Evolutionary conservation across 1,284 basidiomycete species (phyloP), one percentile per base, ranked within the genome.

Genomic region (Tilletiopsis washingtonensis): DNA sequence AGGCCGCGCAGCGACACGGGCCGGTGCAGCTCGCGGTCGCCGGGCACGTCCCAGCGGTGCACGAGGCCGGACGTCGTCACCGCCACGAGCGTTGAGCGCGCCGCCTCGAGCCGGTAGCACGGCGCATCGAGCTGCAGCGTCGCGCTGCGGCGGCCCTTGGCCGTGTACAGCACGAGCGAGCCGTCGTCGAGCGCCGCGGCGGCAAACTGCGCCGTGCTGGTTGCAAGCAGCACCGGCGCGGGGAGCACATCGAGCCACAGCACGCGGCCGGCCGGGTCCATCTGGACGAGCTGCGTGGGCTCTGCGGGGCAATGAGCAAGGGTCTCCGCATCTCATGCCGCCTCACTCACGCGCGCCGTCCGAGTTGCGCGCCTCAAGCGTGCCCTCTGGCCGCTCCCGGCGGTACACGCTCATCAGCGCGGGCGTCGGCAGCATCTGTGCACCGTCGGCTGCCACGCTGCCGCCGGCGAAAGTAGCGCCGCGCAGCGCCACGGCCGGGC

Each of bases 161-260:
- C 20, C 40, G 66, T 53, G 38, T 72, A 71, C 45, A 68, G 55
- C 15, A 64, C 23, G 19, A 72, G 32, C 2, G 57, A 57, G n/a
- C 57, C 47, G 37, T 70, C 64, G 14, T 56, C 50, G 19, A 67
- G 50, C 2, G 59, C 57, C 0, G 60, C 84, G 2, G 87, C 90
- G 56, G 83, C 83, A 69, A 89, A 89, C 2, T 68, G 67, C 2
- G 74, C 68, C 0, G 86, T 85, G 0, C 82, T 82, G 1, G 82
- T 82, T 26, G 88, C 71, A 0, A 79, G 76, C 4, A 91, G 70
- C 4, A 82, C 81, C 5, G 84, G 82, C 0, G 80, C 81, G 1
- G 86, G 81, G 6, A 90, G 67, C 73, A 86, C 96, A 73, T 96
- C 90, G 45, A 91, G 72, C 91, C 91, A 97, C 47, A 85, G 80